phyloP scores from a whole-genome alignment of 1,139 yeast genomes.

The Nakaseomyces kungkrabaensis region DNA sequence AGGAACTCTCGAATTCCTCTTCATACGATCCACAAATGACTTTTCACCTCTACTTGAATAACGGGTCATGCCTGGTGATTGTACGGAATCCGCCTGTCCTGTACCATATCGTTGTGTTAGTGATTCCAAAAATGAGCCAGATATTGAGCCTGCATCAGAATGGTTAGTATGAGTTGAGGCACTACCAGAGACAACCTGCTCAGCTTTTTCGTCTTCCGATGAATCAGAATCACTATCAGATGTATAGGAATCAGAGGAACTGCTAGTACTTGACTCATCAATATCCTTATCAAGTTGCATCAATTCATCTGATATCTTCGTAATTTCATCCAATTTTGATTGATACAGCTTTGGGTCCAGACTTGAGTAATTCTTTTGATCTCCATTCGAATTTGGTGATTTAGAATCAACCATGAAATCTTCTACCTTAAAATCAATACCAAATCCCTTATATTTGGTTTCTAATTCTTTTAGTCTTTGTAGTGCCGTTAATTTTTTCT shows the following conservation, averaged over 20 bases:
- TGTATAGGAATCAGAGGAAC: constrained; percentile 2
- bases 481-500: constrained; percentile 54
- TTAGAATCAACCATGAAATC: constrained; percentile 8
- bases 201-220: constrained; percentile 7
- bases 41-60: constrained; percentile 13
- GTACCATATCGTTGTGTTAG: constrained; percentile 28
- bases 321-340: constrained; percentile 40
- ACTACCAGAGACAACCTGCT: not conserved
- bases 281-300: constrained; percentile 9
- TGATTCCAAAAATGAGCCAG: constrained; percentile 25
- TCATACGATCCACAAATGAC: constrained; percentile 26
- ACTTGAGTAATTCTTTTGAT: constrained; percentile 16
- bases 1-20: constrained; percentile 16
- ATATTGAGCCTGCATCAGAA: constrained; percentile 2
- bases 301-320: constrained; percentile 35
- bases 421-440: constrained; percentile 39
- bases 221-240: constrained; percentile 11
- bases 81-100: constrained; percentile 13
- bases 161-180: not conserved
- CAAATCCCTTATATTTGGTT: constrained; percentile 48
- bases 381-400: constrained; percentile 7
- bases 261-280: not conserved
- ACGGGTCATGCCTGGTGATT: constrained; percentile 3
- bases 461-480: constrained; percentile 59
- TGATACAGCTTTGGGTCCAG: constrained; percentile 36